These are phyloP conservation scores for Coemansia sp. DNA, from an alignment of 192 early-diverging fungal genomes.

Conservation along the genomic window DNA sequence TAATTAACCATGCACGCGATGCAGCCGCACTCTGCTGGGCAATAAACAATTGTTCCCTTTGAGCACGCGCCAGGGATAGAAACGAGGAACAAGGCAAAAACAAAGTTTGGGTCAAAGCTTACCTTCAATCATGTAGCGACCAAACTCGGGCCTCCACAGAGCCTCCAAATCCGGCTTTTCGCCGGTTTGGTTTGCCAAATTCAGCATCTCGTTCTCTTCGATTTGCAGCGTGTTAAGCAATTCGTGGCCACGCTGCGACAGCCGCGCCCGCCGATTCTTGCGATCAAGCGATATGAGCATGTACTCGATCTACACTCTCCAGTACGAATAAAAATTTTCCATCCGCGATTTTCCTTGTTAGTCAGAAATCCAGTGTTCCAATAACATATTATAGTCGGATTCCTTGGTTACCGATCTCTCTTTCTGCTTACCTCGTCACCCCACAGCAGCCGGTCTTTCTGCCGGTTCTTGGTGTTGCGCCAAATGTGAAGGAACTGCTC, in stretches of 20 bases:
- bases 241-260: slow-evolving; percentile 80
- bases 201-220: slow-evolving; percentile 65
- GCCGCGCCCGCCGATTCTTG: slow-evolving; percentile 63
- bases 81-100: not conserved
- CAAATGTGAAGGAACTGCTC: slow-evolving; percentile 90
- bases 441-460: slow-evolving; percentile 84
- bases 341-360: not conserved
- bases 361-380: not conserved
- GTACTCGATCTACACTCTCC: slow-evolving; percentile 80
- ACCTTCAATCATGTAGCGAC: slow-evolving; percentile 94
- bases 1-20: slow-evolving; percentile 20
- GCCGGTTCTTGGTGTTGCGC: slow-evolving; percentile 73
- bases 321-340: not conserved
- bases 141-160: slow-evolving; percentile 96
- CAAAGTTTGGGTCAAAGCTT: slow-evolving; percentile 1
- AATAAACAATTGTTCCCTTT: not conserved
- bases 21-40: slow-evolving; percentile 2
- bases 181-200: slow-evolving; percentile 24
- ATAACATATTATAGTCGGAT: not conserved
- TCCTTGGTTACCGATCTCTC: not conserved
- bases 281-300: slow-evolving; percentile 83
- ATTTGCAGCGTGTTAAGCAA: slow-evolving; percentile 69
- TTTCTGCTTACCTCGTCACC: slow-evolving; percentile 86
- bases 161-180: slow-evolving; percentile 59
- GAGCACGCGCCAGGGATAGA: not conserved